Conservation (phyloP, 176 grass and related monocot species). For the Juncus inflexus region DNA sequence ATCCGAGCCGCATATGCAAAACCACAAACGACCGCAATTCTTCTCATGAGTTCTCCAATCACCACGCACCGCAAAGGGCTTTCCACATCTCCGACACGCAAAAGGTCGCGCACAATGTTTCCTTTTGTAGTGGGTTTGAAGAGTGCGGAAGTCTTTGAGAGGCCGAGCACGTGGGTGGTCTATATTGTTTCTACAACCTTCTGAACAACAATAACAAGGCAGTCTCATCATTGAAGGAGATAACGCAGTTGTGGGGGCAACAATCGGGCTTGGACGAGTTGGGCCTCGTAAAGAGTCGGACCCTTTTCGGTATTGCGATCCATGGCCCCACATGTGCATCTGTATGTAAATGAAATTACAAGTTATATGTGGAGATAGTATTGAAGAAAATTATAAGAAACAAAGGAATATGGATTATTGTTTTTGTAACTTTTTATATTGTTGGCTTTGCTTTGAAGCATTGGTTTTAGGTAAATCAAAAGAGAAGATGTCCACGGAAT, state of each 20-base stretch:
- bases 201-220: slow-evolving; percentile 87
- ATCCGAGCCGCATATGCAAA: slow-evolving; percentile 87
- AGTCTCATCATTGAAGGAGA: slow-evolving; percentile 49
- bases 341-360: slow-evolving; percentile 10
- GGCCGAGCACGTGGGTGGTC: slow-evolving; percentile 63
- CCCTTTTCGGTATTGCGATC: slow-evolving; percentile 72
- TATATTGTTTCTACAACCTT: slow-evolving; percentile 80
- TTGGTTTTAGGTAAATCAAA: no score
- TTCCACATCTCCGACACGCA: slow-evolving; percentile 69
- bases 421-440: no score
- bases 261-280: slow-evolving; percentile 22
- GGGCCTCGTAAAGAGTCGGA: slow-evolving; percentile 54
- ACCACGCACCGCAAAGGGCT: slow-evolving; percentile 76
- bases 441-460: no score
- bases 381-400: neutral
- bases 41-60: slow-evolving; percentile 96
- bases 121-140: slow-evolving; percentile 81
- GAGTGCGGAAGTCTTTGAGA: slow-evolving; percentile 86
- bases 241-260: slow-evolving; percentile 8
- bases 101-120: slow-evolving; percentile 78
- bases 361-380: neutral
- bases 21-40: slow-evolving; percentile 89
- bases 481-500: no score
- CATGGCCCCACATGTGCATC: slow-evolving; percentile 99
- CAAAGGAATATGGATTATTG: no score